These are phyloP conservation scores for Fallopia convolvulus DNA, from an alignment of 148 eudicot species.

Conservation along the genomic window DNA sequence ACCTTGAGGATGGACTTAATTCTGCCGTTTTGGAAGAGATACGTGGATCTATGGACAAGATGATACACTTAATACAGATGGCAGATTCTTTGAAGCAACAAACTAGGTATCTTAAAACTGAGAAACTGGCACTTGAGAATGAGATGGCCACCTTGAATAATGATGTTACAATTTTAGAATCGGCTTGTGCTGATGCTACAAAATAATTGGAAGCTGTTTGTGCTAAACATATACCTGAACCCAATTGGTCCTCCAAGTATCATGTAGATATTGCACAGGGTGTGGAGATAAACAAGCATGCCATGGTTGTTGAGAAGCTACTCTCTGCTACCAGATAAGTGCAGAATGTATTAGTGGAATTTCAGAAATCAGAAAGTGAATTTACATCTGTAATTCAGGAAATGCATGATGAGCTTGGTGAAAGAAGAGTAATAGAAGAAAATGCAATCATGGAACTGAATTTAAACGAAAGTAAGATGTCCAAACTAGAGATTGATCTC, in stretches of 20 bases:
- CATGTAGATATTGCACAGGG: too few relatives aligned
- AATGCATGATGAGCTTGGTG: slow-evolving; percentile 44
- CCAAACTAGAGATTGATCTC: slow-evolving; percentile 51
- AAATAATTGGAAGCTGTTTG: too few relatives aligned
- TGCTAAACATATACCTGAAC: too few relatives aligned
- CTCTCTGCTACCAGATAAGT: slow-evolving; percentile 39
- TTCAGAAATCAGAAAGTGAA: slow-evolving; percentile 28
- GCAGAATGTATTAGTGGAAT: slow-evolving; percentile 32
- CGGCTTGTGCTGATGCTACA: too few relatives aligned
- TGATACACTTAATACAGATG: slow-evolving; percentile 27
- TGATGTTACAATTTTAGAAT: too few relatives aligned
- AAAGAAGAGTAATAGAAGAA: slow-evolving; percentile 30
- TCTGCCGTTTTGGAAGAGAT: slow-evolving; percentile 51
- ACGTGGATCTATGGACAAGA: slow-evolving; percentile 33
- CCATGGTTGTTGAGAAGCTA: slow-evolving; percentile 31
- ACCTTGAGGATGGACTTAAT: slow-evolving; percentile 50
- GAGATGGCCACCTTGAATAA: too few relatives aligned
- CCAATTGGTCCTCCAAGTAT: too few relatives aligned
- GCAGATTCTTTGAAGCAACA: slow-evolving; percentile 30
- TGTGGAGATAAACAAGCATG: slow-evolving; percentile 28
- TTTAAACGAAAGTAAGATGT: slow-evolving; percentile 29
- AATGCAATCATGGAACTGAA: slow-evolving; percentile 50
- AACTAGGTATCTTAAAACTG: slow-evolving; percentile 39
- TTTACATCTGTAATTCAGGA: slow-evolving; percentile 28
- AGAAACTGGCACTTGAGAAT: too few relatives aligned